A percentile compares a stretch with the other conserved stretches of the same genome.
Conservation (phyloP, 2,329 filamentous ascomycete species). For the Botryotinia calthae region DNA sequence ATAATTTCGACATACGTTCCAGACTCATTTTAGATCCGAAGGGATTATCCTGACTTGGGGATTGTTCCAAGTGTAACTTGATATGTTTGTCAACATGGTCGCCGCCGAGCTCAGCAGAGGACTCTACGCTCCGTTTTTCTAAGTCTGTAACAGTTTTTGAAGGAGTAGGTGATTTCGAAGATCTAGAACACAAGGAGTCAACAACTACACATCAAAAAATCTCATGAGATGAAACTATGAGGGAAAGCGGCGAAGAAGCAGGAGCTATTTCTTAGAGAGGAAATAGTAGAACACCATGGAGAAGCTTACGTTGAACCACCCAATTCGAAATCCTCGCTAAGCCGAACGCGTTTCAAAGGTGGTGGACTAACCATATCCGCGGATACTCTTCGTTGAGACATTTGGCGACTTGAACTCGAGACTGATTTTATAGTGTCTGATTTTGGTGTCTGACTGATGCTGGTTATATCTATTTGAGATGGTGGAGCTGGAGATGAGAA, state of each 20-base stretch:
- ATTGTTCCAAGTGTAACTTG: background rate
- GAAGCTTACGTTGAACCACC: background rate
- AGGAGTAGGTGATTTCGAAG: background rate
- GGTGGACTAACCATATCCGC: slow-evolving; percentile 22
- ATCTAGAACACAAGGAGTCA: background rate
- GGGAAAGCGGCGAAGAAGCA: background rate
- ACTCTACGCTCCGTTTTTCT: background rate
- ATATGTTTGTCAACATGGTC: background rate
- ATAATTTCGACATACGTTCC: background rate
- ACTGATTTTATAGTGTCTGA: background rate
- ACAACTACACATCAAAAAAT: background rate
- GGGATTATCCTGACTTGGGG: background rate
- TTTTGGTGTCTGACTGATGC: background rate
- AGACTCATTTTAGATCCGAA: background rate
- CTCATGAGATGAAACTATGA: background rate
- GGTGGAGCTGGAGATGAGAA: background rate
- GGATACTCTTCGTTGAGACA: slow-evolving; percentile 28
- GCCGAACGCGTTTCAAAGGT: slow-evolving; percentile 27
- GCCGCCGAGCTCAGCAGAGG: background rate
- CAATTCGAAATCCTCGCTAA: slow-evolving; percentile 11
- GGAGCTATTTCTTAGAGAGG: background rate
- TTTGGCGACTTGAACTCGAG: slow-evolving; percentile 24
- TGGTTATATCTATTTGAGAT: background rate
- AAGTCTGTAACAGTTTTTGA: background rate
- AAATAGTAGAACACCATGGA: background rate